These are phyloP conservation scores for Scheffersomyces segobiensis DNA, from an alignment of 1,139 yeast species.

Conservation along the genomic window DNA sequence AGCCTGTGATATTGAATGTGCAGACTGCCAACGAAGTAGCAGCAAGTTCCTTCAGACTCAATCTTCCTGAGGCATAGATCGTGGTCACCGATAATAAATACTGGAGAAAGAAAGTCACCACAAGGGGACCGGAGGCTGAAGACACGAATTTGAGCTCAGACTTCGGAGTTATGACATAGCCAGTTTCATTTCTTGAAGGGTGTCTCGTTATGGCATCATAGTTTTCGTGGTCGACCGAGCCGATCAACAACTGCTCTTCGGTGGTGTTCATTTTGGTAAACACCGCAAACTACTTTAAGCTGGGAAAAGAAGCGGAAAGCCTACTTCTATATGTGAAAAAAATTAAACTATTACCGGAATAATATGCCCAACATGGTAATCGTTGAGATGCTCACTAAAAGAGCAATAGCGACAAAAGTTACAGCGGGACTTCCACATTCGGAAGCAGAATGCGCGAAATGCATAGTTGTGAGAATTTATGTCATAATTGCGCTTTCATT, in stretches of 20 bases:
- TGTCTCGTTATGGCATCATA: constrained; percentile 18
- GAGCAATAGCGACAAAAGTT: neutral
- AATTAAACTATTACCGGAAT: neutral
- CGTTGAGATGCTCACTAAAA: constrained; percentile 3
- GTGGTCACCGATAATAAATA: constrained; percentile 34
- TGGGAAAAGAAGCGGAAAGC: neutral
- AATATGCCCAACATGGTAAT: constrained; percentile 3
- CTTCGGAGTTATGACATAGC: constrained; percentile 6
- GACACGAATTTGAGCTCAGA: constrained; percentile 30
- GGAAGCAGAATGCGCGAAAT: neutral
- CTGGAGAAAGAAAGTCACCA: constrained; percentile 36
- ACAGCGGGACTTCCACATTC: neutral
- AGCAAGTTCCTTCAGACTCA: constrained; percentile 36
- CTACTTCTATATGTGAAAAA: neutral
- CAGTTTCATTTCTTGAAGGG: constrained; percentile 7
- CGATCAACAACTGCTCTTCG: constrained; percentile 32
- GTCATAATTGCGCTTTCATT: neutral
- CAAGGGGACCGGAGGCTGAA: constrained; percentile 33
- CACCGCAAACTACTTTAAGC: neutral
- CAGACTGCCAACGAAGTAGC: constrained; percentile 38
- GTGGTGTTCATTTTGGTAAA: constrained; percentile 15
- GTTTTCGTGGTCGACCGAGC: constrained; percentile 22
- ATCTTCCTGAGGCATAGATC: constrained; percentile 32
- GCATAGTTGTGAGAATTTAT: neutral
- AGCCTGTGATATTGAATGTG: constrained; percentile 38